Evolutionary conservation across 2,329 filamentous ascomycete genomes (phyloP), one percentile per base, ranked within the genome.

Genomic region (Ceratocystis colombiana): DNA sequence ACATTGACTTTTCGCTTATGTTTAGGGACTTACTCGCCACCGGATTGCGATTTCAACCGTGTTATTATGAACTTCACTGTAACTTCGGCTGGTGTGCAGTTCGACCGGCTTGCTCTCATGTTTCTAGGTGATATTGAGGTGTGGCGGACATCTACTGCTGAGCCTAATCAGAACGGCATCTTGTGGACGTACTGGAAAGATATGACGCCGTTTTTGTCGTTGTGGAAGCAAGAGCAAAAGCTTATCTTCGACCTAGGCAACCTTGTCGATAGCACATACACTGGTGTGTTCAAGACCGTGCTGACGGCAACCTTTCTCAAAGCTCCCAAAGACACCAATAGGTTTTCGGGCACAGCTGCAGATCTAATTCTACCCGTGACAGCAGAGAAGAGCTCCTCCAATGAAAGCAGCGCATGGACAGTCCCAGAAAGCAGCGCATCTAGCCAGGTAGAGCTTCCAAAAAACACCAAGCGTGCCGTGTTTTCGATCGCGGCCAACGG

Each of bases 241-340:
- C 72, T 94, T 66, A 90, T 93, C 57, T 92, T 95, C 71, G 89
- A 94, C 71, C 79, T 93, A 1, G 88, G 83, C 68, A 94, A 91
- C 71, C 74, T 90, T 8, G 79, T 94, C 62, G 71, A 88, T 70
- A 79, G 82, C 69, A 82, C 79, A 2, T 92, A 93, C 72, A 94
- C 88, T 0, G 89, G 83, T 0, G 74, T 82, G 1, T 90, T 87
- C 77, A 86, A 92, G 72, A 85, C 86, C 2, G 92, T 86, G 0
- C 76, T 93, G 62, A 89, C 85, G 0, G 89, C 88, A 3, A 86
- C 82, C 5, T 94, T 89, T 73, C 90, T 88, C 72, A 81, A 75
- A 2, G 75, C 75, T 61, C 15, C 57, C 20, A 25, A 59, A 20
- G 55, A 33, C 4, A 57, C 62, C 10, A 50, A 62, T 4, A 15